Conservation (phyloP, 768 basidiomycete genomes). For the Sporobolomyces phaffii region DNA sequence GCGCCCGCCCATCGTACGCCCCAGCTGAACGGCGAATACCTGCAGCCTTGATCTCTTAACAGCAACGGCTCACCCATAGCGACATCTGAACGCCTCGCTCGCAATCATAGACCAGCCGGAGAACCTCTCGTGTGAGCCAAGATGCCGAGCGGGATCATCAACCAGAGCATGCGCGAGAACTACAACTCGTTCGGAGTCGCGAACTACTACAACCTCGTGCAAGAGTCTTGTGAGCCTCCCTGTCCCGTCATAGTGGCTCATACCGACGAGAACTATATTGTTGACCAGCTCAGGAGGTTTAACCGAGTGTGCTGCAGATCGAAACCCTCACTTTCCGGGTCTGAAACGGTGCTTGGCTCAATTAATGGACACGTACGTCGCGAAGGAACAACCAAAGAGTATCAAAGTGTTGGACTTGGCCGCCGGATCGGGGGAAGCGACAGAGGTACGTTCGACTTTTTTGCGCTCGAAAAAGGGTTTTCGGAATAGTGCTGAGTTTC, state of each 20-base stretch:
- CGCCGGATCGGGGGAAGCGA: conserved; percentile 47
- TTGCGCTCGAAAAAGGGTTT: no score
- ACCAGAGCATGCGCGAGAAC: conserved; percentile 54
- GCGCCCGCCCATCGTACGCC: no score
- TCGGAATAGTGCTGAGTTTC: not conserved
- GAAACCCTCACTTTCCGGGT: conserved; percentile 67
- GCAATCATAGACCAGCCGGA: no score
- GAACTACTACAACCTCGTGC: conserved; percentile 45
- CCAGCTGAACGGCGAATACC: no score
- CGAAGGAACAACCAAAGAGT: conserved; percentile 47
- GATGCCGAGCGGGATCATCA: conserved; percentile 43
- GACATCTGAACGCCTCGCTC: no score
- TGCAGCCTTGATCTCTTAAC: no score
- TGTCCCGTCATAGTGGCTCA: not conserved
- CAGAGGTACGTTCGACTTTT: conserved; percentile 1
- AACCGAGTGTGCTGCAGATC: conserved; percentile 46
- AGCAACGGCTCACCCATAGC: no score
- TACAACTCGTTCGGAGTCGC: conserved; percentile 57
- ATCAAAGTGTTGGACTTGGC: conserved; percentile 60
- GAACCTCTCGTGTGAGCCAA: no score
- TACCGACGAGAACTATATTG: not conserved
- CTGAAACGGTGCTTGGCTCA: conserved; percentile 55
- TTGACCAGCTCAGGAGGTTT: conserved; percentile 43
- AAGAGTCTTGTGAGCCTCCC: conserved; percentile 20
- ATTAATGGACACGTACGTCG: conserved; percentile 47